Base-by-base conservation (phyloP, 495 filamentous ascomycete species). In the Chaetomium tenue region DNA sequence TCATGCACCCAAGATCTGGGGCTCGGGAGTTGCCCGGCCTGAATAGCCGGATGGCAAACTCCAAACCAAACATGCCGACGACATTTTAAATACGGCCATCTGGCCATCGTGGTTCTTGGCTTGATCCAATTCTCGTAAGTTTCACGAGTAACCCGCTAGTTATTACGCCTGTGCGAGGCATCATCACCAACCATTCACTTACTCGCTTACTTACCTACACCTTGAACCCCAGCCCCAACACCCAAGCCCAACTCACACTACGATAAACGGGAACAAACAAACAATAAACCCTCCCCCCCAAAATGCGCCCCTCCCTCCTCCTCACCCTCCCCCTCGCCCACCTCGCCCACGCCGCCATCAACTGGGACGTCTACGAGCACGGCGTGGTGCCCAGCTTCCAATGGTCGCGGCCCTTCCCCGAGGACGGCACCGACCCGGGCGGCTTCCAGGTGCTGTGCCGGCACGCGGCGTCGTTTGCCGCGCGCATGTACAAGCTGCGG, bases 321-420 rank as follows among this genome's bases (percentile, higher is more conserved):
- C 25, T 60, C 39, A 15, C 63, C n/a, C 40, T 60, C 11, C 5
- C 55, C 40, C 60, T 72, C 37, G 4, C 51, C 28, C 25, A 28
- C 5, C 28, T 58, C 33, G 54, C 48, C 23, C 54, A 47, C n/a
- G 63, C 58, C n/a, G 61, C 13, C 52, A 70, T 70, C 23, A 75
- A 76, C 67, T 76, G 74, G 74, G 74, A 76, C 48, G 30, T 74
- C 0, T 69, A 60, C 58, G 71, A 73, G 22, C 48, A 73, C 48
- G 72, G 72, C 59, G 70, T 74, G 4, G 73, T 75, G 16, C 65
- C 73, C 1, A 60, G 60, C 46, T 77, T 73, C 66, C 61, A 67
- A 22, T 76, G 75, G 72, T 66, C 66, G 15, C 64, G 66, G 23
- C 68, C 75, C 6, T 77, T 76, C 60, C 70, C 72, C 48, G 72